phyloP scores from a whole-genome alignment of 202 grass and related monocot genomes.

The Dendrocalamus latiflorus region DNA sequence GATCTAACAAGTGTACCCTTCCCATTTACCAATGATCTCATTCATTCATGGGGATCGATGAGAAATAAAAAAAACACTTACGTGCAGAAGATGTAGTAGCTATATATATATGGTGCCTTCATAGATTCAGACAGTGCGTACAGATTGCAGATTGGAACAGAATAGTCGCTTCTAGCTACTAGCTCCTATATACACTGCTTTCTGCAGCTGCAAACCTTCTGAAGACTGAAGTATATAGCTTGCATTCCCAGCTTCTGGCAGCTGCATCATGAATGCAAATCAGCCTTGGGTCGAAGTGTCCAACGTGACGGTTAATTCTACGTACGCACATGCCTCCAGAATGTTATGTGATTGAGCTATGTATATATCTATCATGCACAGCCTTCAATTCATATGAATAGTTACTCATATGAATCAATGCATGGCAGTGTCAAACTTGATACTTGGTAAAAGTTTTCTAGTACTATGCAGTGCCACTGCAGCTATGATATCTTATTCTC shows the following conservation, averaged over 20 bases:
- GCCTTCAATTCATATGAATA: not conserved
- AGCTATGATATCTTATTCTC: not conserved
- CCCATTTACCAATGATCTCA: conserved; percentile 9
- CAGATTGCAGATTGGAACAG: not conserved
- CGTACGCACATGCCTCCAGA: not conserved
- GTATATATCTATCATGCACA: not conserved
- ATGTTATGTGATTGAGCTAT: not conserved
- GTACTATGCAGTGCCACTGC: not conserved
- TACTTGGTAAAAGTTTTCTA: not conserved
- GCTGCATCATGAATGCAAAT: not conserved
- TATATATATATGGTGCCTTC: not conserved
- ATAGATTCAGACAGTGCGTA: not conserved
- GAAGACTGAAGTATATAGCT: not conserved
- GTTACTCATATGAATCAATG: not conserved
- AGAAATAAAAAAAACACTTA: not conserved
- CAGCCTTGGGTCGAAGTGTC: not conserved
- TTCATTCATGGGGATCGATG: conserved; percentile 16
- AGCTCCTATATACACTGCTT: not conserved
- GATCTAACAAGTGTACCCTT: conserved; percentile 14
- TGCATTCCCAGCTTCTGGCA: not conserved
- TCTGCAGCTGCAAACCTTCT: not conserved
- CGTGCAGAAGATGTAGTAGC: not conserved
- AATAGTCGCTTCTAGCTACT: not conserved
- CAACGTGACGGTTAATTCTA: not conserved
- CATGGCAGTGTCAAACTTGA: not conserved